phyloP scores from a whole-genome alignment of 2,329 filamentous ascomycete genomes.

The Fusarium sp. region DNA sequence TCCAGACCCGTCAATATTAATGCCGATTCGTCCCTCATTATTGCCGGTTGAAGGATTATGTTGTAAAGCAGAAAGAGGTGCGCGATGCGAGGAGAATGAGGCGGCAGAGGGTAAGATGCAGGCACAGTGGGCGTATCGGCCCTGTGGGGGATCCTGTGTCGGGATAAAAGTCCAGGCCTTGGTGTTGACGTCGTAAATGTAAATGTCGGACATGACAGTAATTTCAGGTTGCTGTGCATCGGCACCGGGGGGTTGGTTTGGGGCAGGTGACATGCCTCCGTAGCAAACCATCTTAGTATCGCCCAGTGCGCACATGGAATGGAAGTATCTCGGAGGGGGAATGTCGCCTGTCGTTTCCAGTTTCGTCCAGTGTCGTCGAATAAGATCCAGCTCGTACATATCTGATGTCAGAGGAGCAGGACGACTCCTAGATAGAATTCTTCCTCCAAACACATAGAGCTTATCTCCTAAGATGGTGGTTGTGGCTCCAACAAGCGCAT shows the following conservation, averaged over 20 bases:
- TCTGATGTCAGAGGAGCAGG: constrained; percentile 86
- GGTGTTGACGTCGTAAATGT: constrained; percentile 89
- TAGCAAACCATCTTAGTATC: constrained; percentile 98
- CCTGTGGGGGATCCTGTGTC: constrained; percentile 85
- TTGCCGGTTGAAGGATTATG: constrained; percentile 87
- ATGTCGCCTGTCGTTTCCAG: constrained; percentile 85
- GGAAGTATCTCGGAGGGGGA: constrained; percentile 93
- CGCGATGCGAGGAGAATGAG: constrained; percentile 84
- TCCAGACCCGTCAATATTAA: constrained; percentile 88
- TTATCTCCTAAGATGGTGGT: constrained; percentile 96
- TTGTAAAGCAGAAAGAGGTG: constrained; percentile 86
- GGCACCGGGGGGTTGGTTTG: constrained; percentile 58
- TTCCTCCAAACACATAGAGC: constrained; percentile 94
- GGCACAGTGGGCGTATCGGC: constrained; percentile 95
- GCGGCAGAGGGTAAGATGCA: constrained; percentile 90
- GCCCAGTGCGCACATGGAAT: constrained; percentile 92
- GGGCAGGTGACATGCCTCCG: constrained; percentile 92
- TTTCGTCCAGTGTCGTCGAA: constrained; percentile 92
- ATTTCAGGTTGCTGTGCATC: constrained; percentile 80
- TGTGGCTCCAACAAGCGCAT: constrained; percentile 91
- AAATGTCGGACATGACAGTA: constrained; percentile 97
- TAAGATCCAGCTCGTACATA: constrained; percentile 91
- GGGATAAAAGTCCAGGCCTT: constrained; percentile 87
- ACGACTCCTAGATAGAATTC: constrained; percentile 84
- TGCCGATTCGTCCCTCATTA: constrained; percentile 87